Evolutionary conservation across 2,329 filamentous ascomycete genomes (phyloP).

Genomic region (Aphanocladium album): DNA sequence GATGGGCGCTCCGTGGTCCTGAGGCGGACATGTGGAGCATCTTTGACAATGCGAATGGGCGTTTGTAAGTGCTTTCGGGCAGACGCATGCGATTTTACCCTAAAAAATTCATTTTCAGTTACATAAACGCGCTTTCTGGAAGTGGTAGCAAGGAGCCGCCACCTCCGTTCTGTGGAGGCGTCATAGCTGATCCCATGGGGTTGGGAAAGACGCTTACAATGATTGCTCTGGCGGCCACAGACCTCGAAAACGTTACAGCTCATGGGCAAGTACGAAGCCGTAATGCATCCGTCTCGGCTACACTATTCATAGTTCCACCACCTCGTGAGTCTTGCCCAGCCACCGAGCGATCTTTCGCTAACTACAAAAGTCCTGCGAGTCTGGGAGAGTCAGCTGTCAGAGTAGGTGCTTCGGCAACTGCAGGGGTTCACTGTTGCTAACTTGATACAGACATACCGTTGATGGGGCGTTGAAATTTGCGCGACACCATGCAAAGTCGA

Average conservation of each 20-base stretch:
- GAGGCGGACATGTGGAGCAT: conserved; percentile 31
- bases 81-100: neutral
- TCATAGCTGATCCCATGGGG: conserved; percentile 44
- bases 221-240: conserved; percentile 34
- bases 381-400: neutral
- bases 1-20: conserved; percentile 27
- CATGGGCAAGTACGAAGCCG: neutral
- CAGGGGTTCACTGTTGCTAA: neutral
- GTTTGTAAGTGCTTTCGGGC: conserved; percentile 17
- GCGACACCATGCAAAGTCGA: neutral
- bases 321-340: neutral
- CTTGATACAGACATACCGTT: neutral
- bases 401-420: neutral
- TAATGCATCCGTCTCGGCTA: neutral
- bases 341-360: neutral
- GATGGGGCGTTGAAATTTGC: neutral
- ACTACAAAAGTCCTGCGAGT: neutral
- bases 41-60: conserved; percentile 16
- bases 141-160: conserved; percentile 26
- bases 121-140: conserved; percentile 30
- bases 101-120: conserved; percentile 19
- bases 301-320: neutral
- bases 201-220: conserved; percentile 42
- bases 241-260: conserved; percentile 13
- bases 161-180: conserved; percentile 34